Evolutionary conservation across 2,329 filamentous ascomycete genomes (phyloP).

Genomic region (Penicillium verrucosum): DNA sequence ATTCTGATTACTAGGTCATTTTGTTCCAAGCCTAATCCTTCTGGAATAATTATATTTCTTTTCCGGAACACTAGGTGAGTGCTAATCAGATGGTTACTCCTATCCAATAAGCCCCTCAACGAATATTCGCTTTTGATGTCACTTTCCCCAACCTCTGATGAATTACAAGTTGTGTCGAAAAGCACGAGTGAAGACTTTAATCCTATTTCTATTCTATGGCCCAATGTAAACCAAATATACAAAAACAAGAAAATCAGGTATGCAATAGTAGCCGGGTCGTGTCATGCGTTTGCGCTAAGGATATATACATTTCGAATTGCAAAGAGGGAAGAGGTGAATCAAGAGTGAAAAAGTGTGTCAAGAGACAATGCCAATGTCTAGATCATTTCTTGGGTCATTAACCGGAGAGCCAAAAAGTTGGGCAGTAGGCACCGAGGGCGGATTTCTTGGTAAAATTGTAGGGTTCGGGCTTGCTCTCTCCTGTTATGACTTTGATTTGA

Average conservation of each 20-base stretch:
- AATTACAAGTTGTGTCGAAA: neutral
- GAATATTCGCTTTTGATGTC: neutral
- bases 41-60: neutral
- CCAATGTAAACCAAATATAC: neutral
- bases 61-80: neutral
- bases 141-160: neutral
- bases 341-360: neutral
- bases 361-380: neutral
- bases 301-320: conserved; percentile 19
- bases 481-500: neutral
- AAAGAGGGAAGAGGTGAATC: neutral
- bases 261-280: conserved; percentile 10
- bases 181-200: neutral
- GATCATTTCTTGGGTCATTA: neutral
- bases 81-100: neutral
- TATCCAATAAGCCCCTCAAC: neutral
- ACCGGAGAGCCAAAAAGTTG: neutral
- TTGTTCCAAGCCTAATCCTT: neutral
- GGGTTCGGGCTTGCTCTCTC: neutral
- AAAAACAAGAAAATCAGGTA: neutral
- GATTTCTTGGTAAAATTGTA: neutral
- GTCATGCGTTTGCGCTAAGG: conserved; percentile 18
- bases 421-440: neutral
- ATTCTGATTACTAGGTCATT: neutral
- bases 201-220: neutral